Conservation (phyloP, 108 stramenopile genomes). For the Ochromonas danica region DNA sequence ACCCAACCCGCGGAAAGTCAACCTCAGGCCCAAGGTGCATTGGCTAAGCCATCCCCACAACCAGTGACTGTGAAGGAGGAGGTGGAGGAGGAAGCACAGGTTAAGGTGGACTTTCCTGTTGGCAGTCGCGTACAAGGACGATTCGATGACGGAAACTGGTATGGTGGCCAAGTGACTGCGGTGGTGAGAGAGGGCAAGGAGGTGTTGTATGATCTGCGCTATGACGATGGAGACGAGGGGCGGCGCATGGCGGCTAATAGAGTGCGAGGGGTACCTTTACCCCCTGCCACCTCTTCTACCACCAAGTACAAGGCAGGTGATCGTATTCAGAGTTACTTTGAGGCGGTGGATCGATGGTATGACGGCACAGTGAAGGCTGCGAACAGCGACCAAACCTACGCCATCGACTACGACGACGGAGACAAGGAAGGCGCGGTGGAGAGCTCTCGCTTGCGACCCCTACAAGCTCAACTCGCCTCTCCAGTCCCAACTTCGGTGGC, state of each 20-base stretch:
- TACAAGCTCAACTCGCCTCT: too few relatives aligned
- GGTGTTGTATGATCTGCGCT: neutral
- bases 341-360: neutral
- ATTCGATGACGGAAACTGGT: neutral
- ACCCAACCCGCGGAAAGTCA: too few relatives aligned
- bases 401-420: neutral
- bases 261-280: neutral
- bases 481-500: too few relatives aligned
- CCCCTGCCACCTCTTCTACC: neutral
- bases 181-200: neutral
- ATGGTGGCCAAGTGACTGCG: neutral
- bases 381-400: neutral
- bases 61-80: neutral
- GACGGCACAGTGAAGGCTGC: neutral
- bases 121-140: neutral
- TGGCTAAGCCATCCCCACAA: neutral
- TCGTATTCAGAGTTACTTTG: neutral
- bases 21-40: too few relatives aligned
- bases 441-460: too few relatives aligned
- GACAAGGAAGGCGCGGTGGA: too few relatives aligned
- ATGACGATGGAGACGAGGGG: slow-evolving; percentile 22
- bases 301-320: neutral
- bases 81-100: neutral
- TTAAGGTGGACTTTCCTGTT: neutral
- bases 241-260: neutral